These are phyloP conservation scores for Lichtheimia ramosa DNA, from an alignment of 371 early-diverging fungal species.

Conservation along the genomic window DNA sequence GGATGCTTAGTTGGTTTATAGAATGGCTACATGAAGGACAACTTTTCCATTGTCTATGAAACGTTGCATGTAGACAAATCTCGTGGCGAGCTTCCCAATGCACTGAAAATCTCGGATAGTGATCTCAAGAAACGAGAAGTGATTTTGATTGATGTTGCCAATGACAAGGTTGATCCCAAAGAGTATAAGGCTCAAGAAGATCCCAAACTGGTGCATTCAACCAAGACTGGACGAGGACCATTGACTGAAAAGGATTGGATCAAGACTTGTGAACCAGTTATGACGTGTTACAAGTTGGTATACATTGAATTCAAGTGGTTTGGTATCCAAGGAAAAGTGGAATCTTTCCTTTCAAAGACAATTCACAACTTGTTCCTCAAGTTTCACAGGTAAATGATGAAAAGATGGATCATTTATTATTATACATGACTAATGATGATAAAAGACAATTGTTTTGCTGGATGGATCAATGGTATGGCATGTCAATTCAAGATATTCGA, in stretches of 20 bases:
- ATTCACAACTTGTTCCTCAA: slow-evolving; percentile 36
- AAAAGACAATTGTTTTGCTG: slow-evolving; percentile 67
- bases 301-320: slow-evolving; percentile 78
- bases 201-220: slow-evolving; percentile 60
- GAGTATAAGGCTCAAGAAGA: slow-evolving; percentile 67
- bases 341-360: slow-evolving; percentile 50
- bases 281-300: slow-evolving; percentile 80
- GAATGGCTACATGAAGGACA: slow-evolving; percentile 71
- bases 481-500: slow-evolving; percentile 70
- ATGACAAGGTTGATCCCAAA: slow-evolving; percentile 52
- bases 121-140: slow-evolving; percentile 63
- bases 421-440: too few relatives aligned
- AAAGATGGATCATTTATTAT: too few relatives aligned
- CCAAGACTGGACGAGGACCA: slow-evolving; percentile 72
- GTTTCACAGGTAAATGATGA: slow-evolving; percentile 31
- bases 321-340: slow-evolving; percentile 66
- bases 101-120: slow-evolving; percentile 36
- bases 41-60: slow-evolving; percentile 73
- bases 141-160: slow-evolving; percentile 63
- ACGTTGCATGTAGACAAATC: slow-evolving; percentile 68
- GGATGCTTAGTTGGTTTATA: slow-evolving; percentile 6
- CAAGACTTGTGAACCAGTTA: slow-evolving; percentile 64
- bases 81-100: slow-evolving; percentile 73
- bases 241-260: slow-evolving; percentile 37
- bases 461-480: slow-evolving; percentile 75